Evolutionary conservation across 768 basidiomycete genomes (phyloP), one percentile per base, ranked within the genome.

Genomic region (Rhodotorula diobovata): DNA sequence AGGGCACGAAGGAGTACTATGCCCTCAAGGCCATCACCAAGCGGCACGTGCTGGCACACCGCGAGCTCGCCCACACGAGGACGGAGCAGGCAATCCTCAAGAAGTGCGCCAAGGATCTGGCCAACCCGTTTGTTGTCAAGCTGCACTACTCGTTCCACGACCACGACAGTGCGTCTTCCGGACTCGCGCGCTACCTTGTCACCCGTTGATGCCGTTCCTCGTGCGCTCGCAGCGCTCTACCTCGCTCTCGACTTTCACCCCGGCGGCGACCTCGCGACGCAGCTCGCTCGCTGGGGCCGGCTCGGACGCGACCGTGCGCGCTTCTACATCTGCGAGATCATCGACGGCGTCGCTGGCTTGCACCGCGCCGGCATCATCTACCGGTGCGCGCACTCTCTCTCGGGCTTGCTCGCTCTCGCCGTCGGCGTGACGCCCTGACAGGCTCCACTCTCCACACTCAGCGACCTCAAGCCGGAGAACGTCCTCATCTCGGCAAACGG

Each of bases 1-100:
- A 89, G 82, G 81, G 82, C 32, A 86, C 87, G 37, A 74, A 84
- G 57, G 86, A 88, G 65, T 81, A 96, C 60, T 94, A 90, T 79
- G 95, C 95, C 30, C 66, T 98, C 82, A 99, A 99, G 82, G 94
- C 94, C 11, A 96, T 99, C 81, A 94, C 93, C 73, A 99, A 98
- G 83, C 86, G 93, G 65, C 93, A 95, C 80, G 68, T 71, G 28
- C 84, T 98, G 62, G 92, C 94, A 4, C 93, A 98, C 78, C 93
- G 95, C 80, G 96, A 99, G 81, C 83, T 99, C 66, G 89, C 90
- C 78, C 96, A 98, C 81, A 98, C 95, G 6, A 84, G 96, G 72
- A 95, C 94, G 7, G 96, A 99, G 81, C 93, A 98, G 80, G 89
- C 90, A 14, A 95, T 99, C 43, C 82, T 99, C 78, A 93, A 91